phyloP scores from a whole-genome alignment of 805 yeast genomes.

The Wickerhamomyces sydowiorum region DNA sequence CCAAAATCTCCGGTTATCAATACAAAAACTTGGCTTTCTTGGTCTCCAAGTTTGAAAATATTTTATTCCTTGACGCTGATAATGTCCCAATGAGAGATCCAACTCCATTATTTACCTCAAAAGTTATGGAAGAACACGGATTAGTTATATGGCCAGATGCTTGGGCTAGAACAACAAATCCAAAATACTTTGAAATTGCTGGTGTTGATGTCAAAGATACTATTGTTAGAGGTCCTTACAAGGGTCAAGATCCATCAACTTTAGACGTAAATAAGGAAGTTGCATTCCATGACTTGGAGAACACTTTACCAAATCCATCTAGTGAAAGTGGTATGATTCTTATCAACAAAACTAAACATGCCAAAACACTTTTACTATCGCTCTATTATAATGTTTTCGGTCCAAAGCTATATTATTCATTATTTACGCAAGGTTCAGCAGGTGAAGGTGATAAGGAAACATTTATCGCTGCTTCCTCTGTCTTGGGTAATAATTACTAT shows the following conservation, averaged over 20 bases:
- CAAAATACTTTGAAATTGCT: constrained; percentile 51
- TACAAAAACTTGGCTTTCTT: constrained; percentile 62
- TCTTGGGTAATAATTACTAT: constrained; percentile 36
- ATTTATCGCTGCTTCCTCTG: constrained; percentile 57
- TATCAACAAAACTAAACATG: constrained; percentile 48
- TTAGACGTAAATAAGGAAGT: constrained; percentile 22
- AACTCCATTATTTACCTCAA: constrained; percentile 40
- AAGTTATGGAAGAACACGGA: constrained; percentile 35
- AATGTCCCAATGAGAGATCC: constrained; percentile 62
- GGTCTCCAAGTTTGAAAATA: constrained; percentile 64
- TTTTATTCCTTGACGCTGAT: constrained; percentile 67
- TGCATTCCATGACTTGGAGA: constrained; percentile 48
- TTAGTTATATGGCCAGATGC: constrained; percentile 64
- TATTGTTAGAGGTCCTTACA: constrained; percentile 29
- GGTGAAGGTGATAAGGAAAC: constrained; percentile 77
- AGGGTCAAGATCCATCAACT: constrained; percentile 19
- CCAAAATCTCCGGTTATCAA: constrained; percentile 55
- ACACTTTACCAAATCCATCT: constrained; percentile 55
- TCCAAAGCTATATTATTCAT: constrained; percentile 53
- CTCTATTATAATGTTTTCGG: constrained; percentile 58
- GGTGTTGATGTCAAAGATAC: constrained; percentile 27
- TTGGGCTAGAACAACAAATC: constrained; percentile 66
- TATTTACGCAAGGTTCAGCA: constrained; percentile 61
- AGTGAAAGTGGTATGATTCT: constrained; percentile 62
- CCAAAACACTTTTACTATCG: constrained; percentile 45